A percentile compares a stretch with the other conserved stretches of the same genome.
These are phyloP conservation scores for Helichrysum umbraculigerum DNA, from an alignment of 129 eudicot species.

Conservation along the genomic window DNA sequence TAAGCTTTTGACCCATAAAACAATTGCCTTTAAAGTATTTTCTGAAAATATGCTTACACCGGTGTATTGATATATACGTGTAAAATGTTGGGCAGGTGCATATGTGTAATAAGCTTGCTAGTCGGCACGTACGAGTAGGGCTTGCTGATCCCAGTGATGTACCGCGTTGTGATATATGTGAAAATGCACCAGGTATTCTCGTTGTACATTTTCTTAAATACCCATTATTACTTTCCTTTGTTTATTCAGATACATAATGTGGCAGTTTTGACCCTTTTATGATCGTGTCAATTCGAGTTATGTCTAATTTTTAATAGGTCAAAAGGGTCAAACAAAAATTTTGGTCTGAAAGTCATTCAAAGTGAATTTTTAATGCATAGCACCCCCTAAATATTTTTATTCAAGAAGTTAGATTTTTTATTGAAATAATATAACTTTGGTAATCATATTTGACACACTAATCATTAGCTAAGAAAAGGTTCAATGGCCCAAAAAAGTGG, in stretches of 20 bases:
- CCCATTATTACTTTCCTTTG: slow-evolving; percentile 2
- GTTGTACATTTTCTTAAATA: not conserved
- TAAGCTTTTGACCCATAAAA: not conserved
- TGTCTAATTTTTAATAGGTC: not conserved
- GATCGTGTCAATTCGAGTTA: not conserved
- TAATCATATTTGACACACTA: not conserved
- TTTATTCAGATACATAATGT: not conserved
- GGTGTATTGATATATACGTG: not conserved
- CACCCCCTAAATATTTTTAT: not conserved
- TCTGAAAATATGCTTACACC: not conserved
- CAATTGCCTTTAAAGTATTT: not conserved
- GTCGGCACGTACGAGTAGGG: slow-evolving; percentile 88
- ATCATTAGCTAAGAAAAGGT: not conserved
- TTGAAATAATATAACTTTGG: not conserved
- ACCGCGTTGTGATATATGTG: slow-evolving; percentile 91
- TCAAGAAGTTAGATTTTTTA: not conserved
- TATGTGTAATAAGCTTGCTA: slow-evolving; percentile 96
- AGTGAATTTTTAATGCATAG: not conserved
- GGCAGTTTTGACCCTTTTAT: not conserved
- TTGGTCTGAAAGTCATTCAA: not conserved
- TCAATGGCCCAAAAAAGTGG: not conserved
- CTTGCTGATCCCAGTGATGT: slow-evolving; percentile 87
- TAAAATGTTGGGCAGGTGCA: slow-evolving; percentile 62
- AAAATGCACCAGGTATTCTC: slow-evolving; percentile 83
- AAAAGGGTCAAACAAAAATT: not conserved